Conservation (phyloP, 2,329 filamentous ascomycete species). For the Beauveria bassiana region DNA sequence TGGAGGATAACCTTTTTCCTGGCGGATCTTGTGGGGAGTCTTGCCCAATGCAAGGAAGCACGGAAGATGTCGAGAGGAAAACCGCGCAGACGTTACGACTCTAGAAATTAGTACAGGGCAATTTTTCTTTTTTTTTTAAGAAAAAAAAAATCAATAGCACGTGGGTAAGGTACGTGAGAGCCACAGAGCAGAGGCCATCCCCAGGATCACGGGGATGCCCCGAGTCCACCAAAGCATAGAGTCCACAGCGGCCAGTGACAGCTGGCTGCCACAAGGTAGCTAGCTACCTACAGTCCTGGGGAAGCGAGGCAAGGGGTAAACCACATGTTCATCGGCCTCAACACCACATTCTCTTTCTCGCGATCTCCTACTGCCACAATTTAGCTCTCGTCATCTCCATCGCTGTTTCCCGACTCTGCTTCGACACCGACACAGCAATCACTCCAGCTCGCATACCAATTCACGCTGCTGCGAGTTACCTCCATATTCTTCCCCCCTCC, state of each 20-base stretch:
- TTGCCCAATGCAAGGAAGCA: not conserved
- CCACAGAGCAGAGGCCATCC: too few species aligned
- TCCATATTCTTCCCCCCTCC: not conserved
- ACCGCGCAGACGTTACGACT: not conserved
- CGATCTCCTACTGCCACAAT: not conserved
- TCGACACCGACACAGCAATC: not conserved
- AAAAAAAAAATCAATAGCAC: not conserved
- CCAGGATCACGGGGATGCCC: not conserved
- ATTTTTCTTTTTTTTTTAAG: too few species aligned
- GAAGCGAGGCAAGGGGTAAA: not conserved
- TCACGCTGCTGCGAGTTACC: not conserved
- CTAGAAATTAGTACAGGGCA: not conserved
- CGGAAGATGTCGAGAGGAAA: not conserved
- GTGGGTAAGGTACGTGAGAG: not conserved
- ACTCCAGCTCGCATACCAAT: not conserved
- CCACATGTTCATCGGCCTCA: not conserved
- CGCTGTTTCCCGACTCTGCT: not conserved
- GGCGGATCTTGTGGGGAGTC: not conserved
- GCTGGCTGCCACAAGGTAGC: too few species aligned
- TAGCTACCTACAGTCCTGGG: not conserved
- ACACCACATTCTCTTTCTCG: not conserved
- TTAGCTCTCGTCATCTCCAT: not conserved
- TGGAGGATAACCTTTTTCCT: not conserved
- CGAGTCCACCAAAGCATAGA: not conserved
- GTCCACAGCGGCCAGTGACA: not conserved